These are phyloP conservation scores for Podospora conica DNA, from an alignment of 495 filamentous ascomycete genomes.

Conservation along the genomic window DNA sequence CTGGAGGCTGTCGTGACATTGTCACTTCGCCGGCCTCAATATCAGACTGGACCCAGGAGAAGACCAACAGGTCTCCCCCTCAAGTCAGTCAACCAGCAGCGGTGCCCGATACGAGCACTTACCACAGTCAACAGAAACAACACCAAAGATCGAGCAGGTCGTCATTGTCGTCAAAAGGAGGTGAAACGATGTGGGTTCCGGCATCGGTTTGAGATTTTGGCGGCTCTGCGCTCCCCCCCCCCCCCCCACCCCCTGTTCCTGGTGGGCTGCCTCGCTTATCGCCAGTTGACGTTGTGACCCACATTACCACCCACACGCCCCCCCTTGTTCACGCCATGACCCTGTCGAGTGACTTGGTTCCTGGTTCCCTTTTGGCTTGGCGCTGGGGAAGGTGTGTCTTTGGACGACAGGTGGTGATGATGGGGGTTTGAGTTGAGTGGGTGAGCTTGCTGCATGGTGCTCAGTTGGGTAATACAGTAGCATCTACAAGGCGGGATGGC, in stretches of 20 bases:
- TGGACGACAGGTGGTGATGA: not conserved
- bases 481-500: not conserved
- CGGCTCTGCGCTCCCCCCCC: slow-evolving; percentile 14
- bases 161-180: not conserved
- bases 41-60: not conserved
- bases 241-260: not conserved
- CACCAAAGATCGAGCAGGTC: not conserved
- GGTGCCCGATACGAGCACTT: not conserved
- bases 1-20: not conserved
- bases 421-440: not conserved
- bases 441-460: not conserved
- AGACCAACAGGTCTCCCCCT: not conserved
- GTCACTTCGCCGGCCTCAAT: not conserved
- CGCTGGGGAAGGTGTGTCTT: not conserved
- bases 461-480: not conserved
- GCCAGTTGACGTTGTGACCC: not conserved
- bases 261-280: slow-evolving; percentile 12
- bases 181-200: slow-evolving; percentile 24
- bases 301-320: not conserved
- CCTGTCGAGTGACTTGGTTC: slow-evolving; percentile 7
- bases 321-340: not conserved
- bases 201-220: slow-evolving; percentile 19
- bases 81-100: not conserved
- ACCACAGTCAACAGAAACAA: not conserved
- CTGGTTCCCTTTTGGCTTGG: not conserved